These are phyloP conservation scores for Coniferiporia sulphurascens DNA, from an alignment of 1,284 basidiomycete species.

Conservation along the genomic window DNA sequence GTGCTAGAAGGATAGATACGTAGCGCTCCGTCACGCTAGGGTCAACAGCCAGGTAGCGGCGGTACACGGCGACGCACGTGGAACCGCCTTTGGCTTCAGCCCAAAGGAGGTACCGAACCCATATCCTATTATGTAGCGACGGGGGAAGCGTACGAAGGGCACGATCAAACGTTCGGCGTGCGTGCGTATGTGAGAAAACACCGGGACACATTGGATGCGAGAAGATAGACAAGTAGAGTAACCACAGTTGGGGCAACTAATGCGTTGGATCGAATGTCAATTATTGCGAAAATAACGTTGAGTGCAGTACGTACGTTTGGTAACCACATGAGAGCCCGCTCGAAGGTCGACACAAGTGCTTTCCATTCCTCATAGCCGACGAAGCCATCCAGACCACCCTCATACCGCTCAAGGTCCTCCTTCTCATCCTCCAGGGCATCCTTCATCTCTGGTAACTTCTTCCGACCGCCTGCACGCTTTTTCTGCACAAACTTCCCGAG, in stretches of 20 bases:
- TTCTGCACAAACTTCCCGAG: constrained; percentile 69
- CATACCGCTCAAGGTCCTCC: constrained; percentile 76
- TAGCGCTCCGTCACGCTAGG: constrained; percentile 84
- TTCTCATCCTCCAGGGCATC: constrained; percentile 83
- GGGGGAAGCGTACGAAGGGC: constrained; percentile 92
- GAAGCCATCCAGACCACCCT: constrained; percentile 79
- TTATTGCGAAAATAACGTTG: constrained; percentile 16
- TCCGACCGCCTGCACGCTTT: constrained; percentile 78
- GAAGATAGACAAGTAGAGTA: constrained; percentile 89
- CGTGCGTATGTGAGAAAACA: constrained; percentile 82
- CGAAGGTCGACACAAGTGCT: constrained; percentile 81
- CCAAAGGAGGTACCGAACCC: constrained; percentile 95
- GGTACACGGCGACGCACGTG: constrained; percentile 83
- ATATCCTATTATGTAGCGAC: constrained; percentile 90
- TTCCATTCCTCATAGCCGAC: constrained; percentile 97
- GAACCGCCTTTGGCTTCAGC: constrained; percentile 82
- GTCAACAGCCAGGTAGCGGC: constrained; percentile 86
- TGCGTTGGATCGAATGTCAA: constrained; percentile 1
- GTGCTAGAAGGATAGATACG: constrained; percentile 69
- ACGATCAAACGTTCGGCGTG: constrained; percentile 91
- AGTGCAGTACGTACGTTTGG: constrained; percentile 61
- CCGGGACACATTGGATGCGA: constrained; percentile 89
- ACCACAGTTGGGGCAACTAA: constrained; percentile 90
- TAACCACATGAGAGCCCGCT: constrained; percentile 91
- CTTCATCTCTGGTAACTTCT: constrained; percentile 85